Evolutionary conservation across 768 basidiomycete genomes (phyloP).

Genomic region (Trametes villosa): DNA sequence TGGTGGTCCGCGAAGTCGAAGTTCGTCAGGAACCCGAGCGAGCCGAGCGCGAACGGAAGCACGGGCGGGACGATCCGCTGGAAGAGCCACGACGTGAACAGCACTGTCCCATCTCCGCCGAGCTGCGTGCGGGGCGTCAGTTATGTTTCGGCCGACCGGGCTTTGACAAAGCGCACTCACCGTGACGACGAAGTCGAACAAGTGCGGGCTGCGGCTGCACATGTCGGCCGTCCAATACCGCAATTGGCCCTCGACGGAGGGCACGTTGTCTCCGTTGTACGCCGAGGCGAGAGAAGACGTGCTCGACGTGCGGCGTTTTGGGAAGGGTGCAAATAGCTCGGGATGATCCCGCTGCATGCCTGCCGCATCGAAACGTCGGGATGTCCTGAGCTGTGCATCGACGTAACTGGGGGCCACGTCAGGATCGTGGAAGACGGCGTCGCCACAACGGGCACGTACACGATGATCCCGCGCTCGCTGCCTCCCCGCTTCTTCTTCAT

Average conservation of each 20-base stretch:
- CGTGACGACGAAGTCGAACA: slow-evolving; percentile 98
- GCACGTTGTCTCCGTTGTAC: slow-evolving; percentile 41
- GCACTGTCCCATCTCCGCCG: slow-evolving; percentile 96
- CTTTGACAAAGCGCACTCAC: slow-evolving; percentile 51
- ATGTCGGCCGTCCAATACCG: slow-evolving; percentile 98
- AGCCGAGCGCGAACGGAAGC: slow-evolving; percentile 94
- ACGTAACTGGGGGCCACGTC: slow-evolving; percentile 70
- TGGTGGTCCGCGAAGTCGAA: slow-evolving; percentile 91
- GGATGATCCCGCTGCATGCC: slow-evolving; percentile 88
- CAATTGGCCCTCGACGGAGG: slow-evolving; percentile 83
- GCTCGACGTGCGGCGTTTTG: slow-evolving; percentile 74
- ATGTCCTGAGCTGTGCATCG: slow-evolving; percentile 85
- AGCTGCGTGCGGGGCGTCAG: slow-evolving; percentile 60
- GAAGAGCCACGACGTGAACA: slow-evolving; percentile 99
- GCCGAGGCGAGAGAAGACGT: slow-evolving; percentile 64
- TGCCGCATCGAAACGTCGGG: slow-evolving; percentile 92
- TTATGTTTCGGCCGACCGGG: not conserved
- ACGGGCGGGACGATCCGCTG: slow-evolving; percentile 99
- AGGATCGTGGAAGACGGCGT: not conserved
- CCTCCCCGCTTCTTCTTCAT: slow-evolving; percentile 82
- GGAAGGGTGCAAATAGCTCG: slow-evolving; percentile 81
- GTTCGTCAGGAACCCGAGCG: slow-evolving; percentile 96
- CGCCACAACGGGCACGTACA: slow-evolving; percentile 53
- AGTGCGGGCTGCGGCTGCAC: slow-evolving; percentile 88
- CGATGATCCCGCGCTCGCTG: slow-evolving; percentile 78